Conservation (phyloP, 2,329 filamentous ascomycete genomes). For the Neonectria punicea region DNA sequence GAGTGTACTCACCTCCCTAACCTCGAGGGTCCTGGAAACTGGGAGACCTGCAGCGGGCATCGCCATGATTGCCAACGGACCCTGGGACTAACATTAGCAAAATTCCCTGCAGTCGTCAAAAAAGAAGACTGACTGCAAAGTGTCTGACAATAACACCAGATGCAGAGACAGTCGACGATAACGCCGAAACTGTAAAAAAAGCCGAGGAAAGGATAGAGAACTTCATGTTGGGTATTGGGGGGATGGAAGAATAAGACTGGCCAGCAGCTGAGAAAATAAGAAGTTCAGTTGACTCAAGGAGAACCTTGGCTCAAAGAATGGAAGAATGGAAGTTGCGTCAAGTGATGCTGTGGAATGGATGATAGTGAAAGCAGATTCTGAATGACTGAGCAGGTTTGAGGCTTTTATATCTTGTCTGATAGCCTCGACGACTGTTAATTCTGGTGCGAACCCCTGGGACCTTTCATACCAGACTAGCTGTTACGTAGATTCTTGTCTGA, state of each 20-base stretch:
- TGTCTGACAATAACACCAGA: slow-evolving; percentile 3
- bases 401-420: slow-evolving; percentile 13
- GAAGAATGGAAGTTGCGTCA: neutral
- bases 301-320: neutral
- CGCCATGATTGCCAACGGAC: slow-evolving; percentile 9
- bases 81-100: neutral
- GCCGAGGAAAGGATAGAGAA: neutral
- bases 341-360: slow-evolving; percentile 5
- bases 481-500: neutral
- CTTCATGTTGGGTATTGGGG: slow-evolving; percentile 7
- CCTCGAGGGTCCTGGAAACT: neutral
- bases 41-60: slow-evolving; percentile 9
- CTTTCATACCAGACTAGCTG: neutral
- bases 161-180: neutral
- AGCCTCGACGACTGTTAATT: neutral
- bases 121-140: neutral
- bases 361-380: neutral
- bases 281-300: neutral
- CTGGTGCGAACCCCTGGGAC: neutral
- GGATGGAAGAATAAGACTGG: slow-evolving; percentile 4
- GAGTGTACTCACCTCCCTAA: slow-evolving; percentile 5
- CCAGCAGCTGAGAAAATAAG: slow-evolving; percentile 9
- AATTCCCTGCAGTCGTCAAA: neutral
- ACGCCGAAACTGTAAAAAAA: neutral
- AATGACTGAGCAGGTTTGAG: slow-evolving; percentile 16